Conservation (phyloP, 2,329 filamentous ascomycete species). For the Sporothrix protearum region DNA sequence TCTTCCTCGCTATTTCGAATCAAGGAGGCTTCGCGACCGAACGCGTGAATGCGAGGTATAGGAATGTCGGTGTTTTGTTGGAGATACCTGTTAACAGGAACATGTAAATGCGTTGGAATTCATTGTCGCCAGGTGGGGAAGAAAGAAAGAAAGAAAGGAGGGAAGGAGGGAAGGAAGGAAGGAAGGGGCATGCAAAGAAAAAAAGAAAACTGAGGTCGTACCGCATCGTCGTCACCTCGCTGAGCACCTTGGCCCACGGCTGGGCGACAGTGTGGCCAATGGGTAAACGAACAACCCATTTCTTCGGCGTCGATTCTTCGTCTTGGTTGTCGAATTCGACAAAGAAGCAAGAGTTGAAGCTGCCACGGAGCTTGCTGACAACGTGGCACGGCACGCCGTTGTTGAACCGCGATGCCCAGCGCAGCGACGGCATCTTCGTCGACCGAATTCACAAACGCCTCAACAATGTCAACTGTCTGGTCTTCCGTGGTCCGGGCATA, state of each 20-base stretch:
- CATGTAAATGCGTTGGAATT: neutral
- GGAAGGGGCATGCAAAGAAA: too few species aligned
- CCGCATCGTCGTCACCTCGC: slow-evolving; percentile 31
- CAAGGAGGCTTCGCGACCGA: slow-evolving; percentile 25
- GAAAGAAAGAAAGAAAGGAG: too few species aligned
- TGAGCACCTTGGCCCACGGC: slow-evolving; percentile 32
- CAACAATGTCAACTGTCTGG: neutral
- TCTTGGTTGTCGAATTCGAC: slow-evolving; percentile 18
- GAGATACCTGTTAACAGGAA: neutral
- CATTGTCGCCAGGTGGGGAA: too few species aligned
- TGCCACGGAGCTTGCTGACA: slow-evolving; percentile 3
- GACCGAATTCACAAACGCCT: slow-evolving; percentile 17
- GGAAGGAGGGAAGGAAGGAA: too few species aligned
- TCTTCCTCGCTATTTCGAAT: neutral
- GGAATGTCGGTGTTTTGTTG: slow-evolving; percentile 29
- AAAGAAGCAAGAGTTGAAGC: slow-evolving; percentile 22
- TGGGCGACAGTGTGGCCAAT: slow-evolving; percentile 29
- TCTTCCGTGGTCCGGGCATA: slow-evolving; percentile 14
- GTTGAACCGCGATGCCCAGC: slow-evolving; percentile 19
- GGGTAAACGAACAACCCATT: slow-evolving; percentile 32
- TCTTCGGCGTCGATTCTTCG: neutral
- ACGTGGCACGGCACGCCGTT: slow-evolving; percentile 1
- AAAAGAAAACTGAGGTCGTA: neutral
- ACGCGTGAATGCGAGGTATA: slow-evolving; percentile 30
- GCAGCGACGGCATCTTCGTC: slow-evolving; percentile 18